Evolutionary conservation across 1,284 basidiomycete genomes (phyloP).

Genomic region (Earliella scabrosa): DNA sequence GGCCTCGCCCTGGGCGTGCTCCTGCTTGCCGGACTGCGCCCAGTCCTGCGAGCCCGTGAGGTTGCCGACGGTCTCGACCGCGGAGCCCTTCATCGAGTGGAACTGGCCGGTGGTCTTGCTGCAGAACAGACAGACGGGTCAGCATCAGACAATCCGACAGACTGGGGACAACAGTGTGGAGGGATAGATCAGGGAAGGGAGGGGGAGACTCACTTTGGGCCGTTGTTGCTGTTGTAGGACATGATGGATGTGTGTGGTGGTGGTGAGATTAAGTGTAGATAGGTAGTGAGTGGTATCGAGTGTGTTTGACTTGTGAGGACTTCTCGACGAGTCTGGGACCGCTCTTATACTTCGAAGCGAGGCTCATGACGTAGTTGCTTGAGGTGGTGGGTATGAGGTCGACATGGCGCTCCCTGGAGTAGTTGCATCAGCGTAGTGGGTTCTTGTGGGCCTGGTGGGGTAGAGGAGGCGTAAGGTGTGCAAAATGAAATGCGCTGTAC

Average conservation of each 20-base stretch:
- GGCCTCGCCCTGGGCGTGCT: constrained; percentile 67
- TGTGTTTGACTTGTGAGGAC: background rate
- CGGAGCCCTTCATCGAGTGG: constrained; percentile 63
- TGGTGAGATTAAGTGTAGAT: constrained; percentile 1
- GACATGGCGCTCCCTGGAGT: background rate
- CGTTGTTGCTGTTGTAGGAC: constrained; percentile 17
- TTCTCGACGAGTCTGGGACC: background rate
- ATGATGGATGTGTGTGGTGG: constrained; percentile 4
- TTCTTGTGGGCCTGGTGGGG: too few species aligned
- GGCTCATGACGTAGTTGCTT: constrained; percentile 6
- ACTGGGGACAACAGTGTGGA: too few species aligned
- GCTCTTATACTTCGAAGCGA: background rate
- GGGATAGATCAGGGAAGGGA: background rate
- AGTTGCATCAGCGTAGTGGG: background rate
- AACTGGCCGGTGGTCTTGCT: constrained; percentile 69
- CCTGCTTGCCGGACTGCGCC: constrained; percentile 64
- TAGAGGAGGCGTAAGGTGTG: too few species aligned
- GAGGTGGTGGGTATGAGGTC: background rate
- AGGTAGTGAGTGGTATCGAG: constrained; percentile 1
- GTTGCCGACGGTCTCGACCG: constrained; percentile 62
- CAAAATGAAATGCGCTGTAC: background rate
- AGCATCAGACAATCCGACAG: background rate
- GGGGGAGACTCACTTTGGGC: constrained; percentile 16
- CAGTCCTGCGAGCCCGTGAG: constrained; percentile 49
- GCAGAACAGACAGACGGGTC: background rate